Conservation (phyloP, 805 yeast genomes). For the Lipomyces anomalus region DNA sequence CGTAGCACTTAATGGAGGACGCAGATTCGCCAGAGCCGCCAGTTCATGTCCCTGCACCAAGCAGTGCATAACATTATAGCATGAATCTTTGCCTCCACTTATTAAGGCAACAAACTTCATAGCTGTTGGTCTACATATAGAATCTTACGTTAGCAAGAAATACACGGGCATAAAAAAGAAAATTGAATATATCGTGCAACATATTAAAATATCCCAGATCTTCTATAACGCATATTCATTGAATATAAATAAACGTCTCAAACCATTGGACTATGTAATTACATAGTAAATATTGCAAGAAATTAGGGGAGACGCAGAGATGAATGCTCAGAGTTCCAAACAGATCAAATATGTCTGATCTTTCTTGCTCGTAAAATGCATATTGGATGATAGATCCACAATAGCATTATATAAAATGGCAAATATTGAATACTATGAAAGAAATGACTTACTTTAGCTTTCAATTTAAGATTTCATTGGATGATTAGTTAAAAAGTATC, state of each 20-base stretch:
- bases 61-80: constrained; percentile 83
- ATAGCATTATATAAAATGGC: too few species aligned
- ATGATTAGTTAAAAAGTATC: too few species aligned
- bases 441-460: too few species aligned
- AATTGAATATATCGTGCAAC: not conserved
- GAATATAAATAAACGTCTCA: constrained; percentile 13
- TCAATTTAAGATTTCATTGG: too few species aligned
- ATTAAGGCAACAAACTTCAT: constrained; percentile 92
- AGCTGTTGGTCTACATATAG: not conserved
- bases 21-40: constrained; percentile 76
- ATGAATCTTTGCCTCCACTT: constrained; percentile 96
- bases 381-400: too few species aligned
- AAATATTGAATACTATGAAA: too few species aligned
- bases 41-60: constrained; percentile 79
- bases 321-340: too few species aligned
- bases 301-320: not conserved
- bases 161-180: not conserved
- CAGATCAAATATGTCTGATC: too few species aligned
- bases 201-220: constrained; percentile 15
- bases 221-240: constrained; percentile 17
- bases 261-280: constrained; percentile 11
- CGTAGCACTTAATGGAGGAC: constrained; percentile 47
- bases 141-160: not conserved
- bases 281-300: not conserved
- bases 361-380: too few species aligned